Conservation (phyloP, 495 filamentous ascomycete species). For the Schizothecium vesticola region DNA sequence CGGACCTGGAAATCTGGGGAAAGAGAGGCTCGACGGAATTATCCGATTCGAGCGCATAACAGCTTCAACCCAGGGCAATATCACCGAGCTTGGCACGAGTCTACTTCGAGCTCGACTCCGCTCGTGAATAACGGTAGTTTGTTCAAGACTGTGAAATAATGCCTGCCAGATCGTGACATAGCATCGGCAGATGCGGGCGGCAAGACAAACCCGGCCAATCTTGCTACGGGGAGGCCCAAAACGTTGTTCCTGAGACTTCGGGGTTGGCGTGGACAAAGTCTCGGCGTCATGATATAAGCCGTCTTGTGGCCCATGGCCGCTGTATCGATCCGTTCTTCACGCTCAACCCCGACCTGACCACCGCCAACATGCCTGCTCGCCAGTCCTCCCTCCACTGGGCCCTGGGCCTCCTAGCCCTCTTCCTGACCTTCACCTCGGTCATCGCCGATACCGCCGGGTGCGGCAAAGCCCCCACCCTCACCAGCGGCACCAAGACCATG, state of each 20-base stretch:
- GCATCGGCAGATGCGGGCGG: background rate
- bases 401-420: constrained; percentile 5
- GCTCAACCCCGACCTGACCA: background rate
- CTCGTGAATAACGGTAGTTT: background rate
- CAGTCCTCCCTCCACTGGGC: constrained; percentile 1
- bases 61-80: background rate
- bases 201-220: background rate
- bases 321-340: background rate
- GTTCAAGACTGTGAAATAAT: background rate
- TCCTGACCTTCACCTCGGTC: constrained; percentile 1
- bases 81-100: background rate
- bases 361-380: background rate
- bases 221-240: background rate
- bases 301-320: background rate
- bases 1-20: background rate
- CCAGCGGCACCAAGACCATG: constrained; percentile 25
- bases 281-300: background rate
- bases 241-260: background rate
- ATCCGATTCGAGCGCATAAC: background rate
- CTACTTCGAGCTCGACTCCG: background rate
- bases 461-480: constrained; percentile 31
- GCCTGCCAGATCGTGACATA: background rate
- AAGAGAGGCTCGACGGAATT: background rate
- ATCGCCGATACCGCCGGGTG: constrained; percentile 27
- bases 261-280: background rate